These are phyloP conservation scores for Boletus subparvulus DNA, from an alignment of 768 basidiomycete species.

Conservation along the genomic window DNA sequence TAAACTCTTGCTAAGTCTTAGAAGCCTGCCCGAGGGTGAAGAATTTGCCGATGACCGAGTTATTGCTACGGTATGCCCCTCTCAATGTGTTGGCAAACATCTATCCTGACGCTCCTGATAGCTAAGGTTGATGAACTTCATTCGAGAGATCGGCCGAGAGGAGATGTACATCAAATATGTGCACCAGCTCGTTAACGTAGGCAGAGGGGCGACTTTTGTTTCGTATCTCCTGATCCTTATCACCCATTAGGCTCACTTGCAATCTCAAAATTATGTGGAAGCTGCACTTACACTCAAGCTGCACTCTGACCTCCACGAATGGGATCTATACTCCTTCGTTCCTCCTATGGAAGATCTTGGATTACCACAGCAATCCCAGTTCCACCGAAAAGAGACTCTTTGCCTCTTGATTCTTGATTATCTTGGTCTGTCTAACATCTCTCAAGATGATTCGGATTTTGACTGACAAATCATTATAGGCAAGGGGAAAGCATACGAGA, in stretches of 20 bases:
- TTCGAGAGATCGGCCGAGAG: slow-evolving; percentile 84
- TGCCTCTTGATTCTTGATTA: slow-evolving; percentile 92
- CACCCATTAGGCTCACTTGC: slow-evolving; percentile 69
- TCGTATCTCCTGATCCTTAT: slow-evolving; percentile 12
- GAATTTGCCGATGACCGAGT: slow-evolving; percentile 95
- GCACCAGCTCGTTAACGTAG: slow-evolving; percentile 87
- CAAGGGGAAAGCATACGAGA: slow-evolving; percentile 97
- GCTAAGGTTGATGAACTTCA: slow-evolving; percentile 92
- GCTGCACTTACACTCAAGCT: slow-evolving; percentile 91
- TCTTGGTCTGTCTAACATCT: slow-evolving; percentile 53
- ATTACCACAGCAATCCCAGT: slow-evolving; percentile 89
- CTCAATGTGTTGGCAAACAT: background rate
- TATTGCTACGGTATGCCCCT: slow-evolving; percentile 70
- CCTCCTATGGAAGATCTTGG: slow-evolving; percentile 88
- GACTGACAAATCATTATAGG: slow-evolving; percentile 43
- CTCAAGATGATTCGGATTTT: background rate
- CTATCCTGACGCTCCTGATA: slow-evolving; percentile 30
- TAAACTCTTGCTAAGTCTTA: slow-evolving; percentile 81
- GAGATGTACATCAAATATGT: slow-evolving; percentile 97
- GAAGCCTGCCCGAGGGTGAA: slow-evolving; percentile 87
- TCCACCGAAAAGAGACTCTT: slow-evolving; percentile 91
- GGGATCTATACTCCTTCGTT: slow-evolving; percentile 81
- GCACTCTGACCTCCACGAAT: slow-evolving; percentile 90
- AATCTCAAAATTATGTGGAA: slow-evolving; percentile 88
- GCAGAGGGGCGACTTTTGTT: slow-evolving; percentile 20